Conservation (phyloP, 768 basidiomycete species). For the Obba rivulosa region DNA sequence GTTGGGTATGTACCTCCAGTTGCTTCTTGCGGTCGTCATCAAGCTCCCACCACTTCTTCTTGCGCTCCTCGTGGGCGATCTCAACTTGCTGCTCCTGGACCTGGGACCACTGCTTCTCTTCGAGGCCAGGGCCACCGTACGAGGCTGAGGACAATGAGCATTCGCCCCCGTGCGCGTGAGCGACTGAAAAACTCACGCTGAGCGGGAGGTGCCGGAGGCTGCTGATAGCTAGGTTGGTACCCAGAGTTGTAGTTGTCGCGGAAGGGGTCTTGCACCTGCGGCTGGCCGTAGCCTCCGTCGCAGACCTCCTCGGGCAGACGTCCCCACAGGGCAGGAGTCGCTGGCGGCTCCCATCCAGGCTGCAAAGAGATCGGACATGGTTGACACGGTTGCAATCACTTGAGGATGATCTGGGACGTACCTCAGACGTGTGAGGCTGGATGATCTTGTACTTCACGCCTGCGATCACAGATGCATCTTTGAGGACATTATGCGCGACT, state of each 20-base stretch:
- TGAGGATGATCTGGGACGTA: conserved; percentile 15
- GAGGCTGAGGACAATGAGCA: too few relatives aligned
- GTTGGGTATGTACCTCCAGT: conserved; percentile 40
- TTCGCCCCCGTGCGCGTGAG: too few relatives aligned
- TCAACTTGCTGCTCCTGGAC: conserved; percentile 25
- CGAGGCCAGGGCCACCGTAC: not conserved
- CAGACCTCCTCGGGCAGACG: conserved; percentile 31
- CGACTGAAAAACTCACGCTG: too few relatives aligned
- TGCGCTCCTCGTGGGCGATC: conserved; percentile 38
- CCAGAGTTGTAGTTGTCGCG: conserved; percentile 8
- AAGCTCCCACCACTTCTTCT: conserved; percentile 53
- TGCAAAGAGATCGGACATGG: conserved; percentile 19
- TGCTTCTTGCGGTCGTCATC: conserved; percentile 52
- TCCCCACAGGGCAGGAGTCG: conserved; percentile 67
- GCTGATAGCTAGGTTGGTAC: not conserved
- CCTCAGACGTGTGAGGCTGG: conserved; percentile 68
- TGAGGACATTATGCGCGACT: not conserved
- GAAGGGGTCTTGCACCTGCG: not conserved
- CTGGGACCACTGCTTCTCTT: conserved; percentile 16
- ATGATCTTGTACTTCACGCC: conserved; percentile 63
- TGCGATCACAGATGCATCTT: conserved; percentile 17
- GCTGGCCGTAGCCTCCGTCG: conserved; percentile 10
- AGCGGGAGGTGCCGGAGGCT: too few relatives aligned
- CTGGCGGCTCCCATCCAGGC: conserved; percentile 63
- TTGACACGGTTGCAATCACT: not conserved